Evolutionary conservation across 495 filamentous ascomycete species (phyloP).

Genomic region (Apodospora peruviana): DNA sequence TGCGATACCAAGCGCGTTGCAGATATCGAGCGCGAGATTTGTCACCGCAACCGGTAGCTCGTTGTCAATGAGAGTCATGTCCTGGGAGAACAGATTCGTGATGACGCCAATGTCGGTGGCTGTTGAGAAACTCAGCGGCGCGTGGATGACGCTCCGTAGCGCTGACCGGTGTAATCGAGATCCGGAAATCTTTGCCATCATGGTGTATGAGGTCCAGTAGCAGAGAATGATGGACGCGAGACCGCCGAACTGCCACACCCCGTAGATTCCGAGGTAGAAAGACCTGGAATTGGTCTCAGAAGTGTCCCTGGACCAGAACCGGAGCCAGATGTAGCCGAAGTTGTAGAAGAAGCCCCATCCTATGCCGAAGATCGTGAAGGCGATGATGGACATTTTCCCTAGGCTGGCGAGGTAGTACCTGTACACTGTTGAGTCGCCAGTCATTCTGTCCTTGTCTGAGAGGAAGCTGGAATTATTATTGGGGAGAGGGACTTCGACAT

Average conservation of each 20-base stretch:
- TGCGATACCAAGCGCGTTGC: conserved; percentile 15
- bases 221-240: background rate
- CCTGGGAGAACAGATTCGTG: conserved; percentile 26
- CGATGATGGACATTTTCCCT: background rate
- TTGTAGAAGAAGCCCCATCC: background rate
- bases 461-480: background rate
- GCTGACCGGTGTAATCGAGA: background rate
- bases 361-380: background rate
- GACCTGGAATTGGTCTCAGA: background rate
- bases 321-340: background rate
- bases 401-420: background rate
- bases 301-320: background rate
- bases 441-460: background rate
- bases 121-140: conserved; percentile 14
- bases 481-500: background rate
- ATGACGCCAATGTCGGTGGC: conserved; percentile 17
- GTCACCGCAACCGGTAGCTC: conserved; percentile 9
- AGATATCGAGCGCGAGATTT: background rate
- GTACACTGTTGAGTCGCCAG: background rate
- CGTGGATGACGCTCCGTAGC: background rate
- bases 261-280: background rate
- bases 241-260: background rate
- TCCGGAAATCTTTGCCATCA: background rate
- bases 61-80: conserved; percentile 24
- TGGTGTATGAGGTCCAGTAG: background rate